Percentiles rank a stretch among this genome's conserved stretches.
Evolutionary conservation across 306 rosid genomes (phyloP).

Genomic region (Quercus bicolor): DNA sequence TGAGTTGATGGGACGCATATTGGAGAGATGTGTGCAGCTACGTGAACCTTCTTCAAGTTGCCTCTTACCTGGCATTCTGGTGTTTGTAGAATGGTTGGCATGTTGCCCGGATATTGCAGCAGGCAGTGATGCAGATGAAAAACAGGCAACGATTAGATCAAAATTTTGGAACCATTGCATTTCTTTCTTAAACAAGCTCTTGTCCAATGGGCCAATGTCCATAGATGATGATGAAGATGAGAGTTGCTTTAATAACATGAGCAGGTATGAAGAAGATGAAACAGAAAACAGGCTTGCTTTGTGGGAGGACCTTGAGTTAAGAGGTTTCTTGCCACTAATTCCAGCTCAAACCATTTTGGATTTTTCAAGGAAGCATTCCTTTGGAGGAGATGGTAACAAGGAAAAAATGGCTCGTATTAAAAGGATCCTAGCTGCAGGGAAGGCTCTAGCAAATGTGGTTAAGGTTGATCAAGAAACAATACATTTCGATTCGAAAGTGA

Average conservation of each 20-base stretch:
- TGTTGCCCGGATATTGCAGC: conserved; percentile 67
- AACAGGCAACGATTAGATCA: conserved; percentile 59
- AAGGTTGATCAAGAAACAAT: conserved; percentile 59
- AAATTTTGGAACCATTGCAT: conserved; percentile 73
- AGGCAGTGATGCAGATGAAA: conserved; percentile 61
- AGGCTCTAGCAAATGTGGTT: conserved; percentile 66
- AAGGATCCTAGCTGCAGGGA: conserved; percentile 89
- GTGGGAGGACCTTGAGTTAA: conserved; percentile 91
- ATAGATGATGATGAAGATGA: conserved; percentile 72
- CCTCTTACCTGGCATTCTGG: conserved; percentile 83
- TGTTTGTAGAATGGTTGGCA: conserved; percentile 95
- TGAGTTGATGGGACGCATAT: conserved; percentile 66
- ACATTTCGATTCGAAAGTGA: conserved; percentile 57
- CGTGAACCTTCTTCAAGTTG: conserved; percentile 65
- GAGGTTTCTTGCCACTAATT: conserved; percentile 89
- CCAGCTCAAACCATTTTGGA: conserved; percentile 91
- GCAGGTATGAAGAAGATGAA: conserved; percentile 86
- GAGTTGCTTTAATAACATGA: conserved; percentile 77
- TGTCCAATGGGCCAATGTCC: conserved; percentile 46
- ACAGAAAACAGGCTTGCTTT: conserved; percentile 87
- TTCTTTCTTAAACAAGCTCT: conserved; percentile 68
- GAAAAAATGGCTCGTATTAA: conserved; percentile 62
- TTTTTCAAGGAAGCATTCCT: conserved; percentile 74
- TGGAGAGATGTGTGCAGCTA: conserved; percentile 71
- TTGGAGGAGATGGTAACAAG: conserved; percentile 72